Evolutionary conservation across 139 green algal species (phyloP).

Genomic region (Haematococcus sp.): DNA sequence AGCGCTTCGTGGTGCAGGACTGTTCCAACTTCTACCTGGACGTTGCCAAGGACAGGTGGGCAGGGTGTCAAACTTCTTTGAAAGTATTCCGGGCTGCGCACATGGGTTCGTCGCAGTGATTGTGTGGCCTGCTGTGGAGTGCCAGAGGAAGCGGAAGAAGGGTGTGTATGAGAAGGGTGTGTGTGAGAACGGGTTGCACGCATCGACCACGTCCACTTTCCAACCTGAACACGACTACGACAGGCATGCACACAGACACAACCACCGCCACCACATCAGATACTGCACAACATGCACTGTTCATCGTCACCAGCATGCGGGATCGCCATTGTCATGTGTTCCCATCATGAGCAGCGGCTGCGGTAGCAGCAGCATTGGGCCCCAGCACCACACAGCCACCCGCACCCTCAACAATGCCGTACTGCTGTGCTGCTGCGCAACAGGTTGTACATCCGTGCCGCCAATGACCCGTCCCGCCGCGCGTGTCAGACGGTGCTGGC

Average conservation of each 20-base stretch:
- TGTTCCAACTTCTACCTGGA: constrained; percentile 98
- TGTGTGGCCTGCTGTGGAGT: no score
- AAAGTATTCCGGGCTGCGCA: background rate
- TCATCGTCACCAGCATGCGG: background rate
- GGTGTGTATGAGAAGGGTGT: no score
- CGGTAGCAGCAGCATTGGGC: no score
- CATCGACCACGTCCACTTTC: no score
- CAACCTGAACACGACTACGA: no score
- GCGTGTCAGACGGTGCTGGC: constrained; percentile 86
- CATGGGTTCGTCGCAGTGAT: no score
- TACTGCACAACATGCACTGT: background rate
- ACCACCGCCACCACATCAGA: background rate
- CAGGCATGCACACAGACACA: background rate
- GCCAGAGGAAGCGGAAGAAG: background rate
- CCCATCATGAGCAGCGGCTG: no score
- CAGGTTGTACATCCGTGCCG: constrained; percentile 78
- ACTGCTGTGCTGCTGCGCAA: no score
- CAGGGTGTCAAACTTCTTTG: background rate
- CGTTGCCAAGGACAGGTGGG: constrained; percentile 81
- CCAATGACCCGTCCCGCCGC: constrained; percentile 53
- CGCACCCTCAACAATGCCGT: no score
- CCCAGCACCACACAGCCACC: no score
- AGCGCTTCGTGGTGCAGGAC: constrained; percentile 85
- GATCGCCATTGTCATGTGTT: no score
- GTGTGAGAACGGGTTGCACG: no score